Evolutionary conservation across 2,329 filamentous ascomycete species (phyloP), one percentile per base, ranked within the genome.

Genomic region (Fusarium zealandicum): DNA sequence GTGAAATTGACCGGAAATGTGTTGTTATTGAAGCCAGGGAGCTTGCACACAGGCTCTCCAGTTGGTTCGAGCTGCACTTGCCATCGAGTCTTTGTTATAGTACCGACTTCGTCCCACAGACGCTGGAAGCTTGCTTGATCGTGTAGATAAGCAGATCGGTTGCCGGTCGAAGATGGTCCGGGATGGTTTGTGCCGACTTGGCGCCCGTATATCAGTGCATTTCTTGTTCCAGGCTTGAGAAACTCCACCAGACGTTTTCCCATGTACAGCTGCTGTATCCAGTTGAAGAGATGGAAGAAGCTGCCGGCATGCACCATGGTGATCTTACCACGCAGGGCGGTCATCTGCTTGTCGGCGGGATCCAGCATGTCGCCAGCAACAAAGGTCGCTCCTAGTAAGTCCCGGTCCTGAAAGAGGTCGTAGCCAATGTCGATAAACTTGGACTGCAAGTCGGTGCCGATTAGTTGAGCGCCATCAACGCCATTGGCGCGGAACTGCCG

Each of bases 391-490:
- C 73, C 72, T 5, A 85, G 70, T 28, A 50, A 74, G n/a, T 72
- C 65, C 20, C 78, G 76, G 56, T 89, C 87, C 38, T 79, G 77
- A 72, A 89, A 90, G 16, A 90, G 75, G 47, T 87, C 83, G 68
- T 87, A 85, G 22, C 84, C 84, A n/a, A 83, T 69, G 10, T 83
- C 76, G 45, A 85, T 75, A 59, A 85, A 82, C n/a, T 72, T 72
- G 16, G 74, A 61, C 36, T 79, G 74, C 3, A 82, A 57, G 55
- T 85, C 82, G 4, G 75, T 73, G 14, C 80, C 82, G 52, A 78
- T 78, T n/a, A 85, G 69, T 38, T 78, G 76, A 13, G 73, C 67
- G 5, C 76, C 72, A 18, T 77, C 70, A 7, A 81, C 81, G 16
- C 82, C 82, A 51, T 83, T 80, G 43, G 72, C 70, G 10, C 76